phyloP scores from a whole-genome alignment of 176 grass and related monocot genomes.

The Bolboschoenus planiculmis region DNA sequence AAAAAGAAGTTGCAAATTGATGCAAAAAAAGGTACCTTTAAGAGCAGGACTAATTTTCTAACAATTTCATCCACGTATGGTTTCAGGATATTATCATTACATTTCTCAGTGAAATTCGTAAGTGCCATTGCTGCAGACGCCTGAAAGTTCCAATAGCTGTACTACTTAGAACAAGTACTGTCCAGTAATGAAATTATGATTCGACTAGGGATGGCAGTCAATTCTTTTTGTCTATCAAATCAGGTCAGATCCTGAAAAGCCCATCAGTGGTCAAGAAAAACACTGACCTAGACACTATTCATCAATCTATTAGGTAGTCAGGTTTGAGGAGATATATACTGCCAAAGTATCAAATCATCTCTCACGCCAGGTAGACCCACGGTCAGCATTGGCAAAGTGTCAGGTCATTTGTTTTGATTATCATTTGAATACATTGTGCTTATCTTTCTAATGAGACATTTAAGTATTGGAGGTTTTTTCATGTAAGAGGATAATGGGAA shows the following conservation, averaged over 20 bases:
- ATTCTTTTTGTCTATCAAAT: neutral
- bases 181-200: neutral
- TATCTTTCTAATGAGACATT: neutral
- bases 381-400: neutral
- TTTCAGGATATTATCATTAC: slow-evolving; percentile 72
- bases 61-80: slow-evolving; percentile 82
- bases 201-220: neutral
- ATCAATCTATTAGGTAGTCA: neutral
- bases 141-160: slow-evolving; percentile 26
- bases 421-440: neutral
- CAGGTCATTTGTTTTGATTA: neutral
- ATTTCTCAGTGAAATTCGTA: slow-evolving; percentile 89
- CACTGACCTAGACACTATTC: neutral
- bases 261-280: neutral
- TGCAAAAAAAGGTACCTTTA: slow-evolving; percentile 11
- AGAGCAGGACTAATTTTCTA: slow-evolving; percentile 77
- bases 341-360: neutral
- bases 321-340: neutral
- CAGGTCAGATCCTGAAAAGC: neutral
- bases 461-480: neutral
- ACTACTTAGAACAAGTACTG: slow-evolving; percentile 1
- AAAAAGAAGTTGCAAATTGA: neutral
- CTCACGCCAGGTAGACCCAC: neutral
- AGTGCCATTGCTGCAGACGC: slow-evolving; percentile 79
- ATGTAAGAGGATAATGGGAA: neutral